A percentile compares a stretch with the other conserved stretches of the same genome.
Evolutionary conservation across 2,329 filamentous ascomycete genomes (phyloP).

Genomic region (Dothideomycetes sp.): DNA sequence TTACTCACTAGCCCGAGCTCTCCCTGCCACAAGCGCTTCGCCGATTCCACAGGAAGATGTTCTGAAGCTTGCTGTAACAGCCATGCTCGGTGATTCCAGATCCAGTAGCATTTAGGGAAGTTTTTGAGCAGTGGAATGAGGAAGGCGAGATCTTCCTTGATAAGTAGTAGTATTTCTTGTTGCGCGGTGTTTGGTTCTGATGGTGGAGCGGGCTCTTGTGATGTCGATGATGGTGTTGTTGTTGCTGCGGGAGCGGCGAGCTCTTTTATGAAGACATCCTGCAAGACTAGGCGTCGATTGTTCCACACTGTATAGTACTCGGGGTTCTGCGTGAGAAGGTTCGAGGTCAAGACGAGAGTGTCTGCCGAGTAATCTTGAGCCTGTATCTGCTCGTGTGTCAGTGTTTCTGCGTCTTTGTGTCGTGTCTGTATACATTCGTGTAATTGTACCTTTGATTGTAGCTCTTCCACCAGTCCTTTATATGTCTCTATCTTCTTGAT

Average conservation of each 20-base stretch:
- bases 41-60: slow-evolving; percentile 44
- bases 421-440: not conserved
- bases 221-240: slow-evolving; percentile 6
- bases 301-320: slow-evolving; percentile 93
- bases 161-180: slow-evolving; percentile 36
- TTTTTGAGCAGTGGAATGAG: slow-evolving; percentile 73
- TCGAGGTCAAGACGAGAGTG: slow-evolving; percentile 55
- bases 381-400: slow-evolving; percentile 22
- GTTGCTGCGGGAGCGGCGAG: slow-evolving; percentile 32
- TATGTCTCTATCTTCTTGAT: slow-evolving; percentile 67
- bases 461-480: slow-evolving; percentile 55
- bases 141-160: slow-evolving; percentile 68
- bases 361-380: slow-evolving; percentile 38
- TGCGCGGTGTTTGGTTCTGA: slow-evolving; percentile 22
- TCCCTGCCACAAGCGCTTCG: slow-evolving; percentile 65
- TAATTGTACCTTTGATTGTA: slow-evolving; percentile 50
- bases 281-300: slow-evolving; percentile 62
- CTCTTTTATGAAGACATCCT: slow-evolving; percentile 45
- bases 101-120: slow-evolving; percentile 97
- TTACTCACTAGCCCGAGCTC: slow-evolving; percentile 76
- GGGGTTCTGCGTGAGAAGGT: slow-evolving; percentile 63
- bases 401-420: not conserved
- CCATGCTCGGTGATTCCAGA: slow-evolving; percentile 95
- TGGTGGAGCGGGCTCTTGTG: slow-evolving; percentile 2
- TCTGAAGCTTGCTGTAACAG: slow-evolving; percentile 60